Percentiles rank a stretch among this genome's conserved stretches.
Evolutionary conservation across 2,329 filamentous ascomycete genomes (phyloP).

Genomic region (Pseudogymnoascus sp.): DNA sequence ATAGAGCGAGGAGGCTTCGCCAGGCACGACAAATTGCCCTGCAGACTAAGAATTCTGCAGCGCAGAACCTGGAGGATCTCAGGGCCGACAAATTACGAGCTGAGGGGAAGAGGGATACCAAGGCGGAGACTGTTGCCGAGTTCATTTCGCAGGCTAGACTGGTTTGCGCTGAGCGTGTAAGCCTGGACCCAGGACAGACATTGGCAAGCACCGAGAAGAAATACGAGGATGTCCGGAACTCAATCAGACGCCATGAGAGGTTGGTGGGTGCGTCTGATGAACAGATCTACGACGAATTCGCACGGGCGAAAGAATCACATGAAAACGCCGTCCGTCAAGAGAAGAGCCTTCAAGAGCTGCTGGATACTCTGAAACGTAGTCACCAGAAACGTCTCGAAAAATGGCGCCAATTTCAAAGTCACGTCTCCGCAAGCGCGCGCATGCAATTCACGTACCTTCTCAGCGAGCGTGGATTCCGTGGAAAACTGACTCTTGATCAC

Average conservation of each 20-base stretch:
- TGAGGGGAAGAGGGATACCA: conserved; percentile 40
- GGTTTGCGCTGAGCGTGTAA: conserved; percentile 48
- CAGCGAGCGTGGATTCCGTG: conserved; percentile 81
- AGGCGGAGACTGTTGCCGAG: conserved; percentile 41
- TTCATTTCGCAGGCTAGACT: conserved; percentile 47
- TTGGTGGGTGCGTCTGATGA: conserved; percentile 51
- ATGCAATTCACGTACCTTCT: conserved; percentile 83
- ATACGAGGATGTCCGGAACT: conserved; percentile 47
- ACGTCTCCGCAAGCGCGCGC: conserved; percentile 78
- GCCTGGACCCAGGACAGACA: conserved; percentile 58
- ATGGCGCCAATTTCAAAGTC: conserved; percentile 74
- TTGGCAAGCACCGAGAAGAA: conserved; percentile 46
- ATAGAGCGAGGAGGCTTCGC: conserved; percentile 41
- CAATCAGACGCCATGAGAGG: neutral
- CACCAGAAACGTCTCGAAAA: conserved; percentile 62
- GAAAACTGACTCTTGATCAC: conserved; percentile 73
- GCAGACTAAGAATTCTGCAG: conserved; percentile 53
- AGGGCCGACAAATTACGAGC: conserved; percentile 38
- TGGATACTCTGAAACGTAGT: conserved; percentile 44
- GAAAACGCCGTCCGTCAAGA: conserved; percentile 38
- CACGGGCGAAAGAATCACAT: conserved; percentile 32
- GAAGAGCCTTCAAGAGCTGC: conserved; percentile 36
- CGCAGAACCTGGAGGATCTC: conserved; percentile 42
- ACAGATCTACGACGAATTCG: conserved; percentile 47
- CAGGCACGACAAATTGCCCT: conserved; percentile 47